Evolutionary conservation across 1,284 basidiomycete genomes (phyloP), one percentile per base, ranked within the genome.

Genomic region (Cryptococcus neoformans): DNA sequence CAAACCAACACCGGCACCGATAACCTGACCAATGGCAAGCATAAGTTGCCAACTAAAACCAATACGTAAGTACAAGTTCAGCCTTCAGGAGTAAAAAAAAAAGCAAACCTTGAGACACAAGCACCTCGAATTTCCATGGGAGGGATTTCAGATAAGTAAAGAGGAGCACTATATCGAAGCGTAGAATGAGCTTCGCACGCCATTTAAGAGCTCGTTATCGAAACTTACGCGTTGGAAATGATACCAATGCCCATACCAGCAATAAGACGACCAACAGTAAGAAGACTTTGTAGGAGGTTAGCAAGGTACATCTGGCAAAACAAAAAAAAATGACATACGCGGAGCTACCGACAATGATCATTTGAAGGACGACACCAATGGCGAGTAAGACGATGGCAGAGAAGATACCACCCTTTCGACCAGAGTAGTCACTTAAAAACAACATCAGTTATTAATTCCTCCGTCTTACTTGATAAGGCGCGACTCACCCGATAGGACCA

Each of bases 71-170:
- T 14, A 35, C 21, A 34, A 8, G 3, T 34, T 45, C 3, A 34
- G 4, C 3, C 21, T 10, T 17, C 53, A 42, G 21, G 7, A 44
- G 17, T 4, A 17, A 42, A 39, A 8, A 42, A 58, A 57, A 51
- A 62, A 63, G 56, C 14, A 28, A 4, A 28, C 28, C 28, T 28
- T 28, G 73, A 76, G 2, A 79, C 78, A 54, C 74, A 66, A 34
- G 70, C 69, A 56, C 78, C 79, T 52, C 80, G 73, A 51, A 81
- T 77, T 37, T 75, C 73, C 7, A 73, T 71, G 17, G 79, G 79
- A 4, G 78, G 73, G 55, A 80, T 75, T 57, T 80, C 79, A 28
- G 74, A 76, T 35, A 80, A 68, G 58, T 80, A 81, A n/a, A 80
- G 68, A 10, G 72, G 72, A 9, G 71, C 66, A 48, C 64, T 65